Evolutionary conservation across 305 asterid species (phyloP).

Genomic region (Fraxinus sp.): DNA sequence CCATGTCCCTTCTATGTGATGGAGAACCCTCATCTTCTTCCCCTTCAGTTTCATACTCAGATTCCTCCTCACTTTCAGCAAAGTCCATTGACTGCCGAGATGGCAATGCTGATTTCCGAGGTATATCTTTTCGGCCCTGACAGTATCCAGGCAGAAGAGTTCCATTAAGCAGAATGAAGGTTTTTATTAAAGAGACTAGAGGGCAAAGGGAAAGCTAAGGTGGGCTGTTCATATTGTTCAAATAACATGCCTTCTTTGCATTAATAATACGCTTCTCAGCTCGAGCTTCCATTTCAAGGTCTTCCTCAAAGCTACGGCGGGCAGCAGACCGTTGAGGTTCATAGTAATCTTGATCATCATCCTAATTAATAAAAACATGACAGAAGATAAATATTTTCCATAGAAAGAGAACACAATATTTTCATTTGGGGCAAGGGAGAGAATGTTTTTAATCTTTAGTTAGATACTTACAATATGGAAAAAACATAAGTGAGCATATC

Average conservation of each 20-base stretch:
- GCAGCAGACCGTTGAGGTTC: constrained; percentile 70
- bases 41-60: constrained; percentile 95
- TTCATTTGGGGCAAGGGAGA: not conserved
- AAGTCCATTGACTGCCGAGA: constrained; percentile 71
- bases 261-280: constrained; percentile 89
- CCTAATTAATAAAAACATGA: constrained; percentile 46
- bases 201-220: not conserved
- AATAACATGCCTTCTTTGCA: constrained; percentile 78
- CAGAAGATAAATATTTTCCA: no score
- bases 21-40: constrained; percentile 73
- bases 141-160: constrained; percentile 18
- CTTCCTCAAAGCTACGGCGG: constrained; percentile 80
- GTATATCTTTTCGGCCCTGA: constrained; percentile 63
- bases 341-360: constrained; percentile 75
- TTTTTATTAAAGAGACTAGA: constrained; percentile 3
- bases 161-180: constrained; percentile 16
- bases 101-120: constrained; percentile 54
- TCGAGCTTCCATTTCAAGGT: constrained; percentile 88
- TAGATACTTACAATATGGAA: not conserved
- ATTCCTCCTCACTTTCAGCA: constrained; percentile 90
- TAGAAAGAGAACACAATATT: not conserved
- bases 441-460: constrained; percentile 4
- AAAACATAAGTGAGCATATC: not conserved
- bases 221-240: constrained; percentile 12
- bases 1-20: constrained; percentile 50